Base-by-base conservation (phyloP, 2,329 filamentous ascomycete species). In the Xylariaceae sp. region DNA sequence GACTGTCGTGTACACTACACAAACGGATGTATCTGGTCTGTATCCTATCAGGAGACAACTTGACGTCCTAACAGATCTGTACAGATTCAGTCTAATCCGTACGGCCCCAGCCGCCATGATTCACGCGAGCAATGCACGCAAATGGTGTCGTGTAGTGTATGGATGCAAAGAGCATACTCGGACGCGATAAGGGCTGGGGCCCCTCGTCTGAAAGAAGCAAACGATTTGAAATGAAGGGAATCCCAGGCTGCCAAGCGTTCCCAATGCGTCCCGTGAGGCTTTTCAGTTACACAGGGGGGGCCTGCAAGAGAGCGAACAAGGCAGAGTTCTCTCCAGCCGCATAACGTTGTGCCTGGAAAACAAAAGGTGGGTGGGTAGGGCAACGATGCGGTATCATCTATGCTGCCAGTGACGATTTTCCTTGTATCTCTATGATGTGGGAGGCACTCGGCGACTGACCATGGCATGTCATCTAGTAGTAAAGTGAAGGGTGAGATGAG, bases 391-490 rank as follows among this genome's bases (percentile, higher is more conserved):
- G 56, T 55, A 58, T 62, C 60, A 47, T 61, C 56, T 59, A 64
- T 53, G 35, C 44, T 41, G 11, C 11, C 44, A 45, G 13, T 45
- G 44, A 11, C 39, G 49, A 9, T 50, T 51, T 17, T 54, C 15
- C 30, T 51, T 41, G 61, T 61, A 59, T 60, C 61, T 61, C 45
- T 64, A 68, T 62, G 59, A 9, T 10, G 10, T n/a, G 45, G 41
- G 11, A 45, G 6, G 39, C 15, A 55, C 23, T 7, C 37, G 13
- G 41, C n/a, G 37, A 41, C 37, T 41, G 37, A 13, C 8, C 7
- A 41, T 41, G 8, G 23, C 23, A 30, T 6, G 23, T 30, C 23
- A 30, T 30, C 23, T 30, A 4, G 23, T 5, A 30, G 23, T 30
- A 30, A 30, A 30, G 23, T 30, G 23, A 30, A 30, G 37, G 4